Percentiles rank a stretch among this genome's conserved stretches.
Evolutionary conservation across 129 eudicot species (phyloP).

Genomic region (Centrapalus pauciflorus): DNA sequence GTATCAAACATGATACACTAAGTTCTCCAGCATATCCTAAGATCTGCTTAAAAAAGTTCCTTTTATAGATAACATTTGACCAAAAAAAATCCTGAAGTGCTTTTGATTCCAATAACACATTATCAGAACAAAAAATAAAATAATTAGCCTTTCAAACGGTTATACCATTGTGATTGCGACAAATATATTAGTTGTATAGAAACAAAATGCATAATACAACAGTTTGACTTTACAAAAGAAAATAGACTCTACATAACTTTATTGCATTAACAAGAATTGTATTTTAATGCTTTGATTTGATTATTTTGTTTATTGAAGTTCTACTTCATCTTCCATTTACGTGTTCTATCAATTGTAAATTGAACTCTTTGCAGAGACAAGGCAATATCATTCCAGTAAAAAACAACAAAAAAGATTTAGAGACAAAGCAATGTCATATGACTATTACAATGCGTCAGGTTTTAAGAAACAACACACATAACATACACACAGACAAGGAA

Average conservation of each 20-base stretch:
- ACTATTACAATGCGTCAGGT: too few relatives aligned
- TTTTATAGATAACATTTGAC: background rate
- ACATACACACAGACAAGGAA: too few relatives aligned
- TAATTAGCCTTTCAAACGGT: background rate
- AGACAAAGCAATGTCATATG: too few relatives aligned
- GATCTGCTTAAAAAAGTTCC: background rate
- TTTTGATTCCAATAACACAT: background rate
- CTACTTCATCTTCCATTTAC: too few relatives aligned
- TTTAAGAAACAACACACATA: too few relatives aligned
- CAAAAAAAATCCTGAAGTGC: background rate
- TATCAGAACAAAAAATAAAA: background rate
- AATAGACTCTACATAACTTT: background rate
- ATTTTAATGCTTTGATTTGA: too few relatives aligned
- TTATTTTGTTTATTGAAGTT: too few relatives aligned
- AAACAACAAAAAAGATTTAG: too few relatives aligned
- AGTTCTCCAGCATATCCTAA: background rate
- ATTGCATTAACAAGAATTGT: background rate
- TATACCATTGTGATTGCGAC: background rate
- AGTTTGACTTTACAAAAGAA: background rate
- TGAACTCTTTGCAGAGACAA: too few relatives aligned
- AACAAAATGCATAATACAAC: background rate
- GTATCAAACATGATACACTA: background rate
- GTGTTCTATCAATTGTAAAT: too few relatives aligned
- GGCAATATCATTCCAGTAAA: too few relatives aligned
- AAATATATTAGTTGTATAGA: background rate